Conservation (phyloP, 2,329 filamentous ascomycete species). For the Calonectria pauciramosa region DNA sequence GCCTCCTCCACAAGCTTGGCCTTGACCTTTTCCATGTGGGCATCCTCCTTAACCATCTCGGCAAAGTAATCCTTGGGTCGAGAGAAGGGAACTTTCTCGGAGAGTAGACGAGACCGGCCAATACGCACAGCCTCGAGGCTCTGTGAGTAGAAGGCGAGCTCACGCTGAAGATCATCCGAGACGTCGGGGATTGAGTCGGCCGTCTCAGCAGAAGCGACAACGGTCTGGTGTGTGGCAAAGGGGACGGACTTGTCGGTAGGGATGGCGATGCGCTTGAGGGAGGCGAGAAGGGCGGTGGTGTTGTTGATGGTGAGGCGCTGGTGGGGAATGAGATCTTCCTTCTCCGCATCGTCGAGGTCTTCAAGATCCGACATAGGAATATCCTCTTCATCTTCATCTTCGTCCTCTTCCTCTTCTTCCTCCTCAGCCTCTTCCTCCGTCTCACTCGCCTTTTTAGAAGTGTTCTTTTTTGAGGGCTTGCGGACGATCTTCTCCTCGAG, state of each 20-base stretch:
- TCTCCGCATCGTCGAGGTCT: conserved; percentile 82
- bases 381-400: conserved; percentile 85
- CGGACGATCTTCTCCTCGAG: conserved; percentile 79
- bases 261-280: conserved; percentile 82
- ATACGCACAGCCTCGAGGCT: conserved; percentile 82
- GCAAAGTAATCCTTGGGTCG: conserved; percentile 96
- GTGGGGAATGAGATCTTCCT: conserved; percentile 88
- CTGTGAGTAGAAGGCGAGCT: conserved; percentile 94
- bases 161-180: conserved; percentile 91
- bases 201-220: conserved; percentile 77
- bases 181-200: conserved; percentile 80
- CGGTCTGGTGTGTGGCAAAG: conserved; percentile 86
- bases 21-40: conserved; percentile 98
- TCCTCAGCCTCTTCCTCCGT: conserved; percentile 28
- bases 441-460: conserved; percentile 56
- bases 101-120: conserved; percentile 81
- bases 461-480: conserved; percentile 58
- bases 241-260: conserved; percentile 76
- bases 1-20: conserved; percentile 93
- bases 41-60: conserved; percentile 98
- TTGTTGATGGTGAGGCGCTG: conserved; percentile 98
- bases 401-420: conserved; percentile 70
- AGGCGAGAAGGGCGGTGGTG: conserved; percentile 84
- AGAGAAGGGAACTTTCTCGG: conserved; percentile 88
- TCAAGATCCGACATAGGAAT: conserved; percentile 91